Base-by-base conservation (phyloP, 805 yeast genomes). In the Cyberlindnera mississippiensis region DNA sequence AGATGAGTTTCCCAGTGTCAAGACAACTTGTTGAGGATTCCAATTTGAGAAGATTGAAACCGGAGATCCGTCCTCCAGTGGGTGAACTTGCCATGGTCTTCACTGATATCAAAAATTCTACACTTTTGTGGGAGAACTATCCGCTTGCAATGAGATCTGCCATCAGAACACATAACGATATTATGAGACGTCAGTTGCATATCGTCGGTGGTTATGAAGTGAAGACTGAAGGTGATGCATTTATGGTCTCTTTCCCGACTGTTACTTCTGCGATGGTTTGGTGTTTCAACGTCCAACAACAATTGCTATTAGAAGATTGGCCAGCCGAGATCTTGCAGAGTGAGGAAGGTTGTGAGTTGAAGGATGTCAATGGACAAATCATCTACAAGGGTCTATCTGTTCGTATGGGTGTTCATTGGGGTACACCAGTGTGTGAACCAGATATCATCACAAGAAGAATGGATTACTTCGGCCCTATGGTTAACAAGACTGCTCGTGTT, bases 381-480 rank as follows among this genome's bases (percentile, higher is more conserved):
- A 75, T 93, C 9, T 93, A 82, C 64, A 71, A 93, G 43, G 99
- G 99, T 2, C 67, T 93, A 33, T 85, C 95, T 1, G 99, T 93
- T 9, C 76, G 99, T 58, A 93, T 93, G 98, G 99, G 99, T 46
- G 77, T 88, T 32, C 98, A 93, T 62, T 93, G 98, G 96, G 99
- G 99, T 49, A 73, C 84, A 1, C 98, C 99, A 0, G 97, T 91
- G 32, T 87, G 95, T 56, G 99, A 93, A 62, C 76, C 84, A 7
- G 99, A 93, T 67, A 83, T 91, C 45, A 90, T 90, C 40, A 93
- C 99, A 0, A 79, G 89, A 52, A 80, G 99, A 68, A 93, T 93
- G 99, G 99, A 93, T 66, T 93, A 93, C 63, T 85, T 93, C 55
- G 99, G 99, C 0, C 99, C 99, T 0, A 90, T 93, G 89, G 99